Base-by-base conservation (phyloP, 2,329 filamentous ascomycete species). In the Aureobasidium melanogenum region DNA sequence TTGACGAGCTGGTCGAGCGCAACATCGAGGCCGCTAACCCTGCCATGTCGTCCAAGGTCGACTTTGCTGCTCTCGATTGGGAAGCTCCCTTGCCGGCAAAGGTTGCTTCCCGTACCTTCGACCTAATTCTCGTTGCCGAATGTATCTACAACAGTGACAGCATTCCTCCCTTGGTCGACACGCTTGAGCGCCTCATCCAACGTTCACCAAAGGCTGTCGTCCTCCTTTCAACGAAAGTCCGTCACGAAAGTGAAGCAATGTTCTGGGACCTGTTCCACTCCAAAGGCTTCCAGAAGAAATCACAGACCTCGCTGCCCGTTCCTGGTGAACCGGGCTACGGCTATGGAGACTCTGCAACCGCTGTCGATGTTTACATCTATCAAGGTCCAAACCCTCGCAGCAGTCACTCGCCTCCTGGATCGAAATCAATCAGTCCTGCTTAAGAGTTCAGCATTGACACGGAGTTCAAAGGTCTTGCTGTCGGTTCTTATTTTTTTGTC, bases 81-180 rank as follows among this genome's bases (percentile, higher is more conserved):
- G 79, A 84, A n/a, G 69, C 76, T 15, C 70, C 77, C 3, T 71
- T 85, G 7, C 77, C 81, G 0, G 39, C 63, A 43, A 62, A 60
- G 7, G 57, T 76, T 3, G 65, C 66, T 30, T 67, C 70, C 5
- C 69, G 75, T 39, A 70, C 78, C 12, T 78, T 83, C 67, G 82
- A 88, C 69, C 68, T 89, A 36, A 77, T 89, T 24, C 69, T 88
- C 4, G 81, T 88, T 1, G 84, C 85, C 1, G 87, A 90, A 70
- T 89, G 87, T 72, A 89, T 86, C 1, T 90, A 90, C 73, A 89
- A 89, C 69, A 76, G 81, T 17, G 85, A 88, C 67, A 87, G 83
- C 63, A 80, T 86, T 56, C 83, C 84, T 2, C 79, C 83, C 26
- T 74, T 89, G 39, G 85, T 89, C 8, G 73, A 74, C 30, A 85